These are phyloP conservation scores for Saxophila tyrrhenica DNA, from an alignment of 495 filamentous ascomycete genomes.

Conservation along the genomic window DNA sequence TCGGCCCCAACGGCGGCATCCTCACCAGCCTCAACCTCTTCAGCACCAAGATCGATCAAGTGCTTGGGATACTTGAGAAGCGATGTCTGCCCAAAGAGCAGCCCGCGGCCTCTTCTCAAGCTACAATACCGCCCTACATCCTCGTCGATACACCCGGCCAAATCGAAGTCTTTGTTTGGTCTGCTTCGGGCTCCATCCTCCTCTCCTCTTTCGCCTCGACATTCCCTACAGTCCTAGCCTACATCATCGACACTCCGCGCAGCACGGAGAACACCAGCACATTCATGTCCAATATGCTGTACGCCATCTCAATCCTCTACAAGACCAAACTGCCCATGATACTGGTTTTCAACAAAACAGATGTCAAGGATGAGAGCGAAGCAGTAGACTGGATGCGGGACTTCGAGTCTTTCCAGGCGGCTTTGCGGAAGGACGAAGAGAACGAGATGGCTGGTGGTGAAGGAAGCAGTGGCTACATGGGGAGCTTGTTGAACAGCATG, in stretches of 20 bases:
- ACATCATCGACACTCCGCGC: constrained; percentile 92
- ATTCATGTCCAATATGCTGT: constrained; percentile 99
- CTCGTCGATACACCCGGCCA: constrained; percentile 93
- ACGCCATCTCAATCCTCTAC: constrained; percentile 95
- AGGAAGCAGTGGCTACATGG: constrained; percentile 88
- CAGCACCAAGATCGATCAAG: constrained; percentile 94
- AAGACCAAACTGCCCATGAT: constrained; percentile 98
- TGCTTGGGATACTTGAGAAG: constrained; percentile 80
- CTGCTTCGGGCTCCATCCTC: constrained; percentile 83
- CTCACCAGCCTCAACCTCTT: constrained; percentile 92
- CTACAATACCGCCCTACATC: constrained; percentile 63
- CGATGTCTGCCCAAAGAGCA: constrained; percentile 34
- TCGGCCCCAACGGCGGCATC: constrained; percentile 97
- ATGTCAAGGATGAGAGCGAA: constrained; percentile 67
- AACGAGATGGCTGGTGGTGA: constrained; percentile 61
- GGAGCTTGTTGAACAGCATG: constrained; percentile 93
- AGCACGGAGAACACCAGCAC: constrained; percentile 75
- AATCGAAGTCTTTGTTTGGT: constrained; percentile 98
- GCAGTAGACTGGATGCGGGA: constrained; percentile 99
- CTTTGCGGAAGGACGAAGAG: constrained; percentile 68
- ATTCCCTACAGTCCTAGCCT: constrained; percentile 93
- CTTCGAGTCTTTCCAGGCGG: constrained; percentile 88
- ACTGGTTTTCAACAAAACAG: constrained; percentile 96
- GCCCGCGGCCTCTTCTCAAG: constrained; percentile 37
- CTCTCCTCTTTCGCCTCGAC: constrained; percentile 82